A percentile compares a stretch with the other conserved stretches of the same genome.
phyloP scores from a whole-genome alignment of 768 basidiomycete species.

The Amanita exitialis region DNA sequence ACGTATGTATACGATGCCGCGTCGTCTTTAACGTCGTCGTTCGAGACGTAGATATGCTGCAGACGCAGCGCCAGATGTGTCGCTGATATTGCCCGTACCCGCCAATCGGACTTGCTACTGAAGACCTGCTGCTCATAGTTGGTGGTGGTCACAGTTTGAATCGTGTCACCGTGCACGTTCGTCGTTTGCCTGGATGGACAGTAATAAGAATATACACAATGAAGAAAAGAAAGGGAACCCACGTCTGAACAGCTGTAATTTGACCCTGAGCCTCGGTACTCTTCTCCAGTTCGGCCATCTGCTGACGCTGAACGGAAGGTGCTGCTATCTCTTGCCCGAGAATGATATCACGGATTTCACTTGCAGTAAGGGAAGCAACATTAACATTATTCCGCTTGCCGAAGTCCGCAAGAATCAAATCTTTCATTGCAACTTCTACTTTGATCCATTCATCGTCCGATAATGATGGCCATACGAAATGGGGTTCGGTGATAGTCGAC shows the following conservation, averaged over 20 bases:
- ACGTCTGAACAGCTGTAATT: slow-evolving; percentile 93
- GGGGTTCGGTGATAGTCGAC: slow-evolving; percentile 91
- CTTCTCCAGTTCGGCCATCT: slow-evolving; percentile 99
- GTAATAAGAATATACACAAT: slow-evolving; percentile 5
- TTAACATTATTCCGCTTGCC: slow-evolving; percentile 99
- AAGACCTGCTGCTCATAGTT: slow-evolving; percentile 99
- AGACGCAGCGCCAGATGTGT: slow-evolving; percentile 93
- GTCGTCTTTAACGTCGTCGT: slow-evolving; percentile 98
- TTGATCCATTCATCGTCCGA: slow-evolving; percentile 97
- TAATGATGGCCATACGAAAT: slow-evolving; percentile 96
- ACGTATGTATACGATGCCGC: slow-evolving; percentile 92
- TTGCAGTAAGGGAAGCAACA: slow-evolving; percentile 92
- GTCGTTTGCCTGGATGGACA: slow-evolving; percentile 66
- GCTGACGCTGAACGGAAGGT: slow-evolving; percentile 92
- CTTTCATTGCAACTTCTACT: slow-evolving; percentile 97
- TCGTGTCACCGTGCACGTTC: slow-evolving; percentile 93
- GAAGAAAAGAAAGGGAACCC: slow-evolving; percentile 13
- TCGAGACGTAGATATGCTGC: slow-evolving; percentile 98
- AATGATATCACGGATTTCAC: slow-evolving; percentile 97
- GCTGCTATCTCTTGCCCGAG: slow-evolving; percentile 98
- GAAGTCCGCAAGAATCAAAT: slow-evolving; percentile 95
- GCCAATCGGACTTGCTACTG: slow-evolving; percentile 99
- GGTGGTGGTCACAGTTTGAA: slow-evolving; percentile 93
- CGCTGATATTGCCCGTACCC: slow-evolving; percentile 94
- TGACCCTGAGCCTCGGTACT: slow-evolving; percentile 89